Evolutionary conservation across 2,329 filamentous ascomycete species (phyloP).

Genomic region (Tolypocladium album): DNA sequence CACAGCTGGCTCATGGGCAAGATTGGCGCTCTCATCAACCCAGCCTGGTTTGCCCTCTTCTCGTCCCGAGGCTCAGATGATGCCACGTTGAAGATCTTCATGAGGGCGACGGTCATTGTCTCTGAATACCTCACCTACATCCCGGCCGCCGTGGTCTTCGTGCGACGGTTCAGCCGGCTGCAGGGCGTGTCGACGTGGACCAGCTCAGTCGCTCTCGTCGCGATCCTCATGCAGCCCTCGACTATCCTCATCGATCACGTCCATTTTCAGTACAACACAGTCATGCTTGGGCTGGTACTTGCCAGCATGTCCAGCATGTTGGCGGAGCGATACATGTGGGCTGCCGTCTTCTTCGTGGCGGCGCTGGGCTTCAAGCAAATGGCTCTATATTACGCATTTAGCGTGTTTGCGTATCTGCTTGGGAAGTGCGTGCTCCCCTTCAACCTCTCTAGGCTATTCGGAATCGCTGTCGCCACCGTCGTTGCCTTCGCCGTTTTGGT

Average conservation of each 20-base stretch:
- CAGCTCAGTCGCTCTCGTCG: slow-evolving; percentile 72
- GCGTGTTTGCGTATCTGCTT: slow-evolving; percentile 83
- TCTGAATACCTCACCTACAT: slow-evolving; percentile 89
- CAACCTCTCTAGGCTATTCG: slow-evolving; percentile 56
- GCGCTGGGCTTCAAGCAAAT: slow-evolving; percentile 99
- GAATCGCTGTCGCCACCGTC: slow-evolving; percentile 64
- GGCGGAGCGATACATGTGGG: slow-evolving; percentile 76
- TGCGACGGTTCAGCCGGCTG: slow-evolving; percentile 67
- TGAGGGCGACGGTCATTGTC: slow-evolving; percentile 83
- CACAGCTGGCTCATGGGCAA: slow-evolving; percentile 93
- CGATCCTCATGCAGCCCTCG: slow-evolving; percentile 83
- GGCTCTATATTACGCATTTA: slow-evolving; percentile 93
- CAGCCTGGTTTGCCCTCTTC: slow-evolving; percentile 79
- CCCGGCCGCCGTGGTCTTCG: slow-evolving; percentile 75
- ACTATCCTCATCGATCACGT: slow-evolving; percentile 90
- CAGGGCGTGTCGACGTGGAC: slow-evolving; percentile 74
- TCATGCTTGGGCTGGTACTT: slow-evolving; percentile 88
- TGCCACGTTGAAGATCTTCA: slow-evolving; percentile 76
- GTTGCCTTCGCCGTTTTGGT: slow-evolving; percentile 66
- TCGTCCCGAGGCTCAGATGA: slow-evolving; percentile 75
- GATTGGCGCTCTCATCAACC: slow-evolving; percentile 69
- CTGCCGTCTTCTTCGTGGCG: slow-evolving; percentile 84
- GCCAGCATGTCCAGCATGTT: slow-evolving; percentile 83
- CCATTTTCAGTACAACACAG: slow-evolving; percentile 96
- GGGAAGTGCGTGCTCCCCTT: slow-evolving; percentile 77